A percentile compares a stretch with the other conserved stretches of the same genome.
These are phyloP conservation scores for Claviceps cyperi DNA, from an alignment of 2,329 filamentous ascomycete genomes.

Conservation along the genomic window DNA sequence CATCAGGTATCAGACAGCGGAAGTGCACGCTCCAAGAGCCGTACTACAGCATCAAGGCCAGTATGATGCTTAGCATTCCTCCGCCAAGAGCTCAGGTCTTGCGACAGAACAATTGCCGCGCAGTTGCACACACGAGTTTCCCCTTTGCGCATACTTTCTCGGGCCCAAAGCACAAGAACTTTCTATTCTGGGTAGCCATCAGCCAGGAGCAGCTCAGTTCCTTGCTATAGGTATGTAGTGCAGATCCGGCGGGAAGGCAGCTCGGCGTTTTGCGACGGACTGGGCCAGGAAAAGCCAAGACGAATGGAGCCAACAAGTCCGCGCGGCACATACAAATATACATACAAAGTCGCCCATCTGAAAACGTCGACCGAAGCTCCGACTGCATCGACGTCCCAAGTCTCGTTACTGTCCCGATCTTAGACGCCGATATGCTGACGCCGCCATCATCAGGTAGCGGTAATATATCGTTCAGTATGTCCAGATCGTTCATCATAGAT, in stretches of 20 bases:
- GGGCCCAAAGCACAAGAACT: not conserved
- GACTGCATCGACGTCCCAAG: no score
- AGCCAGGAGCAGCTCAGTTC: no score
- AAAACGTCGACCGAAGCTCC: not conserved
- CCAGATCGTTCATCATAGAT: no score
- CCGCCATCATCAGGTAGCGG: not conserved
- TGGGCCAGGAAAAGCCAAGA: not conserved
- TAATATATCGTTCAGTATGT: not conserved
- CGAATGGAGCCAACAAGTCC: not conserved
- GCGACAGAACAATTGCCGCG: not conserved
- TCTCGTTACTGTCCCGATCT: no score
- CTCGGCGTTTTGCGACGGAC: not conserved
- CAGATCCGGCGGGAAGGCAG: not conserved
- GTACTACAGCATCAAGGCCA: not conserved
- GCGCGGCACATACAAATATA: not conserved
- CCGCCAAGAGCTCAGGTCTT: not conserved
- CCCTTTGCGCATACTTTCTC: not conserved
- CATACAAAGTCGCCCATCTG: not conserved
- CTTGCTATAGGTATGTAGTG: no score
- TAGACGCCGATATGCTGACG: no score
- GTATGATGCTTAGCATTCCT: not conserved
- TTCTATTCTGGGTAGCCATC: not conserved
- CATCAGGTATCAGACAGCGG: no score
- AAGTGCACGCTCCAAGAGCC: no score
- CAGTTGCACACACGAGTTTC: not conserved